Conservation (phyloP, 164 flowering plant genomes). For the Echeveria elegans region DNA sequence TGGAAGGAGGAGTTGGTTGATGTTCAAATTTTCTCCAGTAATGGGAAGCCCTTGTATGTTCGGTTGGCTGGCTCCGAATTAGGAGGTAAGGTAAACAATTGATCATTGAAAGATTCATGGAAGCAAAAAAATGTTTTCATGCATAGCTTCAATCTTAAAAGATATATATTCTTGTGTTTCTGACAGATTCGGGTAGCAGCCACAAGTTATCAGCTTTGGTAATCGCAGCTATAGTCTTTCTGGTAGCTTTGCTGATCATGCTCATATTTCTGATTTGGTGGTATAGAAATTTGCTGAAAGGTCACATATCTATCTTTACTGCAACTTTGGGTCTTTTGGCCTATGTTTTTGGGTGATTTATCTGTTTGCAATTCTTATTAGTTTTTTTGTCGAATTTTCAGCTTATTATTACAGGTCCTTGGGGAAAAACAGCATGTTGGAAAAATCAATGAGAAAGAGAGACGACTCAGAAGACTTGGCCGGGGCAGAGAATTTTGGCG, state of each 20-base stretch:
- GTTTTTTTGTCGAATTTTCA: neutral
- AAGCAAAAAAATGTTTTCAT: neutral
- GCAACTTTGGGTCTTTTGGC: neutral
- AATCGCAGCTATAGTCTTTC: neutral
- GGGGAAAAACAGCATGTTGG: constrained; percentile 7
- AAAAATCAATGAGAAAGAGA: constrained; percentile 14
- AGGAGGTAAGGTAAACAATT: constrained; percentile 29
- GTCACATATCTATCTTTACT: constrained; percentile 11
- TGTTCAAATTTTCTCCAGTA: constrained; percentile 22
- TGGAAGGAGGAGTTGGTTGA: constrained; percentile 35
- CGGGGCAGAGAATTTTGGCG: constrained; percentile 20
- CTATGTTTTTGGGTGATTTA: neutral
- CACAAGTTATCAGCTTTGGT: neutral
- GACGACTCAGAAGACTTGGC: constrained; percentile 29
- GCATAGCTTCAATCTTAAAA: neutral
- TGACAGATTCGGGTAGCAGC: neutral
- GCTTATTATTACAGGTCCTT: neutral
- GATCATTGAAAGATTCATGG: neutral
- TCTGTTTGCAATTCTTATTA: neutral
- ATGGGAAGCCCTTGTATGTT: constrained; percentile 20
- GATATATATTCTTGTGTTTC: neutral
- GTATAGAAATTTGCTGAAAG: constrained; percentile 22
- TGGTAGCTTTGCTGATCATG: constrained; percentile 11
- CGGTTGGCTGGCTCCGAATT: constrained; percentile 47
- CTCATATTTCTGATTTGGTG: constrained; percentile 28